Conservation (phyloP, 305 asterid genomes). For the Solanum hybrid region DNA sequence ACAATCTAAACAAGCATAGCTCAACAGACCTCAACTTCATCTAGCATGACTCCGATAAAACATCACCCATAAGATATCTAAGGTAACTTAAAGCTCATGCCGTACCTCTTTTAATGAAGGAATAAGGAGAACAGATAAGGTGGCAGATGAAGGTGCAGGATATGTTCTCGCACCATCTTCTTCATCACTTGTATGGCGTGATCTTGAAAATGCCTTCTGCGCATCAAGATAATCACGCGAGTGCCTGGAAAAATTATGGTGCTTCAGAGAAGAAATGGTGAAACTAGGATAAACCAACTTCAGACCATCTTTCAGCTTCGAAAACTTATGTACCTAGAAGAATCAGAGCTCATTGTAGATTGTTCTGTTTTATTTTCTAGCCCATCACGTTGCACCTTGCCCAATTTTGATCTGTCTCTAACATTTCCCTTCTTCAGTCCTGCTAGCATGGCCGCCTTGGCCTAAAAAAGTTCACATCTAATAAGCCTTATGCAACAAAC, state of each 20-base stretch:
- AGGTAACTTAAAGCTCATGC: neutral
- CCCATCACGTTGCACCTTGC: constrained; percentile 51
- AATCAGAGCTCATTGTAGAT: constrained; percentile 45
- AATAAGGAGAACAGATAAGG: constrained; percentile 57
- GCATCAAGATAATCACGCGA: constrained; percentile 76
- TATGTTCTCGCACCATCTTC: constrained; percentile 55
- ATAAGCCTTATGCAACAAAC: constrained; percentile 12
- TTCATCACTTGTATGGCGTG: constrained; percentile 52
- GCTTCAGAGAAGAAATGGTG: constrained; percentile 7
- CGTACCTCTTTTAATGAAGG: constrained; percentile 84
- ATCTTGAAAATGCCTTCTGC: constrained; percentile 54
- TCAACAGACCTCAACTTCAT: neutral
- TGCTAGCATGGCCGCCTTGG: constrained; percentile 82
- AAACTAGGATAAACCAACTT: neutral
- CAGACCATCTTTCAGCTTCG: neutral
- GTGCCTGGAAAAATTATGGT: constrained; percentile 31
- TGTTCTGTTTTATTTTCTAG: constrained; percentile 48
- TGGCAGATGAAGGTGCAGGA: constrained; percentile 51
- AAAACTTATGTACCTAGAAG: constrained; percentile 40
- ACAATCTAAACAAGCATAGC: neutral
- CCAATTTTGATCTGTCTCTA: constrained; percentile 55
- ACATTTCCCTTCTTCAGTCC: constrained; percentile 62
- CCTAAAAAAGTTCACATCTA: constrained; percentile 39
- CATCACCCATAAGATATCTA: neutral
- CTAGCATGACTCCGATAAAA: neutral